Conservation (phyloP, 2,329 filamentous ascomycete genomes). For the Aspergillus tubingensis region DNA sequence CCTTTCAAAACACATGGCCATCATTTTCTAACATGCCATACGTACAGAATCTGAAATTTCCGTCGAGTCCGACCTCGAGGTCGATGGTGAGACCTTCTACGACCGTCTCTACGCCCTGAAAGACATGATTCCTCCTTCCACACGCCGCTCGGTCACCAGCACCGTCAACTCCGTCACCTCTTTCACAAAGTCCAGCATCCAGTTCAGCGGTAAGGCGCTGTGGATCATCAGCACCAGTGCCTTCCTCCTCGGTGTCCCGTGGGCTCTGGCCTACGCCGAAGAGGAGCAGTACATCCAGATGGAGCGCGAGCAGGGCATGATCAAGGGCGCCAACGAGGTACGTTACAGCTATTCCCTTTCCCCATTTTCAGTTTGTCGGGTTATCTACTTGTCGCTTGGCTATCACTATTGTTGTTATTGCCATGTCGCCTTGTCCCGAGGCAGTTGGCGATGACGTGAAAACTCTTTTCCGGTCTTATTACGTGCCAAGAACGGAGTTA, state of each 20-base stretch:
- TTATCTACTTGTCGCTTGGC: neutral
- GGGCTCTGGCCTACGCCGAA: conserved; percentile 88
- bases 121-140: conserved; percentile 74
- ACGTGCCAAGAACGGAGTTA: conserved; percentile 9
- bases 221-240: conserved; percentile 91
- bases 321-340: conserved; percentile 83
- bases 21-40: neutral
- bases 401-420: neutral
- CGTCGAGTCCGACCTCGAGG: conserved; percentile 67
- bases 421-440: neutral
- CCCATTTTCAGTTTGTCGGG: neutral
- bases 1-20: neutral
- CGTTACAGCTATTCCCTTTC: conserved; percentile 26
- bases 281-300: conserved; percentile 97
- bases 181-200: conserved; percentile 49
- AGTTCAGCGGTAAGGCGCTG: conserved; percentile 78
- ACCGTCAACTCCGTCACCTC: conserved; percentile 52
- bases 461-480: conserved; percentile 12
- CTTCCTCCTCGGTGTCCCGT: conserved; percentile 87
- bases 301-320: conserved; percentile 97
- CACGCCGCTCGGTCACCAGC: conserved; percentile 67
- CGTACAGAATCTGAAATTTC: conserved; percentile 77
- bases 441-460: conserved; percentile 3
- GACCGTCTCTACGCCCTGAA: conserved; percentile 72
- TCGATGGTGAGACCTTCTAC: conserved; percentile 61